Evolutionary conservation across 345 rosid genomes (phyloP).

Genomic region (Linum lewisii): DNA sequence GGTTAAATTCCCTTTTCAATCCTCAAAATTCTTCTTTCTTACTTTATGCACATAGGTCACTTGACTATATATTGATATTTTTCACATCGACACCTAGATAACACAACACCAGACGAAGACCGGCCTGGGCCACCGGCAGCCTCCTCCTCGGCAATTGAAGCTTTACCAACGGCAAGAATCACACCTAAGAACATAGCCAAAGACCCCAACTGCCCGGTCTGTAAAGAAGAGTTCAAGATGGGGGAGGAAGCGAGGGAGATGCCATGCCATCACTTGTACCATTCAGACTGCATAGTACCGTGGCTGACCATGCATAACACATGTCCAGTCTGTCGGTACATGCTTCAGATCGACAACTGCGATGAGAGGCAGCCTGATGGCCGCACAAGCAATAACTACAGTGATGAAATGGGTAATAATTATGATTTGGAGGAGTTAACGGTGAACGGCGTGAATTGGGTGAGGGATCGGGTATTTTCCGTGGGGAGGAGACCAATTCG

Average conservation of each 20-base stretch:
- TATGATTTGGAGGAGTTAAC: slow-evolving; percentile 18
- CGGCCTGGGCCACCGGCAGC: neutral
- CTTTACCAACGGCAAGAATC: neutral
- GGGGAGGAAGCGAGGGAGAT: slow-evolving; percentile 44
- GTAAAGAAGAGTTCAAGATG: slow-evolving; percentile 60
- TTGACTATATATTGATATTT: neutral
- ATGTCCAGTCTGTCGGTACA: slow-evolving; percentile 62
- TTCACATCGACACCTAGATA: neutral
- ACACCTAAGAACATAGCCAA: neutral
- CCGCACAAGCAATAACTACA: slow-evolving; percentile 10
- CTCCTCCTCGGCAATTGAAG: neutral
- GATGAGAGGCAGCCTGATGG: neutral
- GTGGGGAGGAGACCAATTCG: slow-evolving; percentile 24
- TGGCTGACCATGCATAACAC: slow-evolving; percentile 65
- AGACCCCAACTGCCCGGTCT: slow-evolving; percentile 37
- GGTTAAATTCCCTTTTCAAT: no score
- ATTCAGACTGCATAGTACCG: slow-evolving; percentile 56
- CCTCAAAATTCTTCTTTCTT: no score
- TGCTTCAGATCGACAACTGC: slow-evolving; percentile 14
- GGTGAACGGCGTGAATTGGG: slow-evolving; percentile 15
- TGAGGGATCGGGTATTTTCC: slow-evolving; percentile 21
- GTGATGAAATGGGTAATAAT: neutral
- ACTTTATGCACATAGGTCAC: no score
- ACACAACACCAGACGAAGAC: neutral
- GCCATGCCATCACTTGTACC: slow-evolving; percentile 65